Conservation (phyloP, 1,284 basidiomycete genomes). For the Trametes pubescens region DNA sequence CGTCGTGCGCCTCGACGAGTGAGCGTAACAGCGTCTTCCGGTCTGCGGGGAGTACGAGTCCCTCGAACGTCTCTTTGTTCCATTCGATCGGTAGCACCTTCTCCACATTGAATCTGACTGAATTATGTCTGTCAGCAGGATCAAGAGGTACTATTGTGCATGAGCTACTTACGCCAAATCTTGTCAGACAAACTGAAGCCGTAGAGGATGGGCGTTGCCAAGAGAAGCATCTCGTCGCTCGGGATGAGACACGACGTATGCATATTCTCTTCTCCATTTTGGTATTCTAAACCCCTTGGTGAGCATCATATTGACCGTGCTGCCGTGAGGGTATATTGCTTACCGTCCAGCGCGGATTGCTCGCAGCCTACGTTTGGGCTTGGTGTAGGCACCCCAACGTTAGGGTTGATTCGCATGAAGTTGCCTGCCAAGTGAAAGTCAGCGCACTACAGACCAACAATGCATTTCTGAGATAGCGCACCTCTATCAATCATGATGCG, state of each 20-base stretch:
- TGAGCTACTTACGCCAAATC: slow-evolving; percentile 64
- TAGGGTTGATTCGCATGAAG: neutral
- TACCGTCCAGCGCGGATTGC: neutral
- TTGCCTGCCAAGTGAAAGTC: neutral
- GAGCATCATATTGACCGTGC: neutral
- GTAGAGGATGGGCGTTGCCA: slow-evolving; percentile 61
- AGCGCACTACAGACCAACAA: neutral
- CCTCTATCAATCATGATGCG: slow-evolving; percentile 60
- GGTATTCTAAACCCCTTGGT: neutral
- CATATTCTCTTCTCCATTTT: neutral
- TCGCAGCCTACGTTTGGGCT: neutral
- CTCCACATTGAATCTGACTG: slow-evolving; percentile 64
- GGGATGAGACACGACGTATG: neutral
- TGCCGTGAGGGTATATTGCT: neutral
- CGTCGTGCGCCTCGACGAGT: slow-evolving; percentile 63
- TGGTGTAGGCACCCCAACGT: neutral
- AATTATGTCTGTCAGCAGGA: neutral
- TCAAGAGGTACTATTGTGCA: neutral
- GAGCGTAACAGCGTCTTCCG: slow-evolving; percentile 63
- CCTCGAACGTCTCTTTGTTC: slow-evolving; percentile 63
- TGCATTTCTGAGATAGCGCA: neutral
- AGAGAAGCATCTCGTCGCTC: slow-evolving; percentile 48
- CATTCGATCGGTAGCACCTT: slow-evolving; percentile 58
- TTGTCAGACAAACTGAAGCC: slow-evolving; percentile 68
- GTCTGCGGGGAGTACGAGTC: slow-evolving; percentile 60